These are phyloP conservation scores for Porpolomopsis calyptriformis DNA, from an alignment of 768 basidiomycete genomes.

Conservation along the genomic window DNA sequence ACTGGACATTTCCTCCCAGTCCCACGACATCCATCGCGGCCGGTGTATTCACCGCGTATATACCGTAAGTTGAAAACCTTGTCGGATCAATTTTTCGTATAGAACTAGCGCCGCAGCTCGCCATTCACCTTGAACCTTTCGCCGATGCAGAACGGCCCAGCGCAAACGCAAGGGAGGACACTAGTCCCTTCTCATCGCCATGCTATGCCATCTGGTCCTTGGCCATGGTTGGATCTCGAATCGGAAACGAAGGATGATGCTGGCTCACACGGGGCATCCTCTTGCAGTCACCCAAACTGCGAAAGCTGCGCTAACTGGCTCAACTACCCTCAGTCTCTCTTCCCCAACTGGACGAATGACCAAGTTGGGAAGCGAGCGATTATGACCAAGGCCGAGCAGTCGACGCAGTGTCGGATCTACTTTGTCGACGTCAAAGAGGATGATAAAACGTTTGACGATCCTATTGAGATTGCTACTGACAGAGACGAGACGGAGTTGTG, in stretches of 20 bases:
- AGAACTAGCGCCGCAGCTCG: no score
- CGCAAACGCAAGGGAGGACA: constrained; percentile 17
- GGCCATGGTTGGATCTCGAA: constrained; percentile 8
- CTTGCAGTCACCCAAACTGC: constrained; percentile 5
- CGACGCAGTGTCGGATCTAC: constrained; percentile 23
- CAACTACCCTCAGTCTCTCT: constrained; percentile 39
- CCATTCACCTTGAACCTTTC: no score
- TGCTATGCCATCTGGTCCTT: constrained; percentile 33
- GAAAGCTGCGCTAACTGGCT: neutral
- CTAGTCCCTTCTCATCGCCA: constrained; percentile 27
- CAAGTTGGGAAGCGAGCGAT: constrained; percentile 34
- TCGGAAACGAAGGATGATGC: neutral
- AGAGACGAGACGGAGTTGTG: neutral
- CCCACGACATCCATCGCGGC: no score
- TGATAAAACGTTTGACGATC: constrained; percentile 1
- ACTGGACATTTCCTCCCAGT: no score
- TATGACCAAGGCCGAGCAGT: constrained; percentile 15
- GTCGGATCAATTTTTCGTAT: no score
- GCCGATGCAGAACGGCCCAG: no score
- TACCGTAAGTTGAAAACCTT: no score
- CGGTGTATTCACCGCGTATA: no score
- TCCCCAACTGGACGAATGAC: constrained; percentile 43
- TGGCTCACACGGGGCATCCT: neutral
- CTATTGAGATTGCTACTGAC: neutral
- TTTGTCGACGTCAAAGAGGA: constrained; percentile 28